Evolutionary conservation across 2,329 filamentous ascomycete species (phyloP).

Genomic region (Stagonosporopsis rhizophila): DNA sequence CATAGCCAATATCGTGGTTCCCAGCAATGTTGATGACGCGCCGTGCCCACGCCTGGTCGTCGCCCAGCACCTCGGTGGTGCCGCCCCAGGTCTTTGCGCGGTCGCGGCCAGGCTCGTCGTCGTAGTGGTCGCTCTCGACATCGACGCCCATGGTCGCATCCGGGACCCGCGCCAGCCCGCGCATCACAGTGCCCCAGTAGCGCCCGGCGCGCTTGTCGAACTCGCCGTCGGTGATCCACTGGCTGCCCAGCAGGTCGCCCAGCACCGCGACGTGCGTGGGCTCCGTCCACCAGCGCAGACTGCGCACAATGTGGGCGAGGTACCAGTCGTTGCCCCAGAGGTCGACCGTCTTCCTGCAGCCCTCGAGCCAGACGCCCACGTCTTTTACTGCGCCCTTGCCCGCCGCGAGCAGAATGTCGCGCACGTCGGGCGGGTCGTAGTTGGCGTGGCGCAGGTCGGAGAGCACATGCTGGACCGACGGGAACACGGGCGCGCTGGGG

Average conservation of each 20-base stretch:
- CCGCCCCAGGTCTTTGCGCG: slow-evolving; percentile 32
- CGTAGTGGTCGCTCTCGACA: slow-evolving; percentile 32
- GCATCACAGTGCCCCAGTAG: slow-evolving; percentile 84
- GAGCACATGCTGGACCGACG: slow-evolving; percentile 50
- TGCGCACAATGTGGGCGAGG: slow-evolving; percentile 88
- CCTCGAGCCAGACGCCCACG: slow-evolving; percentile 69
- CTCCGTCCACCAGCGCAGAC: slow-evolving; percentile 79
- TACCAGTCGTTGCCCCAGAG: slow-evolving; percentile 95
- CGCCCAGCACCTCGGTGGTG: slow-evolving; percentile 50
- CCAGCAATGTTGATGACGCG: slow-evolving; percentile 89
- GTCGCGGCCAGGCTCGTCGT: slow-evolving; percentile 6
- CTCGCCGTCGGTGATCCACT: slow-evolving; percentile 89
- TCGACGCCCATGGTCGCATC: slow-evolving; percentile 45
- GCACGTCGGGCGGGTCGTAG: slow-evolving; percentile 16
- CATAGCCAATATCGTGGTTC: slow-evolving; percentile 97
- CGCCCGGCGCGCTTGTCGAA: slow-evolving; percentile 75
- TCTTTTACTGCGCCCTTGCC: slow-evolving; percentile 59
- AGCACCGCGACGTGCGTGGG: slow-evolving; percentile 90
- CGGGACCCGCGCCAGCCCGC: slow-evolving; percentile 68
- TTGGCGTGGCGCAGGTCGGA: slow-evolving; percentile 28
- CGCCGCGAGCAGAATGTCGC: slow-evolving; percentile 21
- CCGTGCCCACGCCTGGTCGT: slow-evolving; percentile 69
- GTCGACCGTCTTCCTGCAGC: slow-evolving; percentile 80
- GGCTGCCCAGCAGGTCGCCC: slow-evolving; percentile 90
- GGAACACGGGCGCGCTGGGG: slow-evolving; percentile 43